A percentile compares a stretch with the other conserved stretches of the same genome.
These are phyloP conservation scores for Elongisporangium prolatum DNA, from an alignment of 352 stramenopile species.

Conservation along the genomic window DNA sequence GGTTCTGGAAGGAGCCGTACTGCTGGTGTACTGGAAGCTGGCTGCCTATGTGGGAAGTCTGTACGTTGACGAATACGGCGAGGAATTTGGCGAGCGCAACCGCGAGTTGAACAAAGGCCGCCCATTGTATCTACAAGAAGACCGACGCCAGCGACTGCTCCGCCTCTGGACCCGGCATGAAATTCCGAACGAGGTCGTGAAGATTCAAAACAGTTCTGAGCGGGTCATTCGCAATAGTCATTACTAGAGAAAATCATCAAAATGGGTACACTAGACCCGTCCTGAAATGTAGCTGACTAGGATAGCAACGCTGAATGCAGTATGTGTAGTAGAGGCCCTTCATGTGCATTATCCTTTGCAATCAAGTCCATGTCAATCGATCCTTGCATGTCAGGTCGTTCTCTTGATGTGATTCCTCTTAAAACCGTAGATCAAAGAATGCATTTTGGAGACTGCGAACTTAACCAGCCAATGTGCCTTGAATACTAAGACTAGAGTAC, in stretches of 20 bases:
- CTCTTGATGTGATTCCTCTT: neutral
- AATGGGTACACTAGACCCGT: neutral
- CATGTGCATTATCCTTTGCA: neutral
- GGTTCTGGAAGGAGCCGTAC: slow-evolving; percentile 75
- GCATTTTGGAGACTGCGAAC: neutral
- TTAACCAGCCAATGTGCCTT: neutral
- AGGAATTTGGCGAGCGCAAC: slow-evolving; percentile 84
- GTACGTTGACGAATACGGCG: slow-evolving; percentile 86
- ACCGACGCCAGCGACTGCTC: slow-evolving; percentile 64
- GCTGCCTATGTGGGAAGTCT: slow-evolving; percentile 77
- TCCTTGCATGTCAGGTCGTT: neutral
- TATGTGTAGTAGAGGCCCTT: neutral
- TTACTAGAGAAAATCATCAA: slow-evolving; percentile 37
- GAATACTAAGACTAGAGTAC: neutral
- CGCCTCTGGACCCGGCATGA: slow-evolving; percentile 76
- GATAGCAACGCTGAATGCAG: neutral
- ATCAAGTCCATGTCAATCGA: neutral
- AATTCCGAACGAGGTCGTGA: slow-evolving; percentile 85
- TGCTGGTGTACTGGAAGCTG: slow-evolving; percentile 86
- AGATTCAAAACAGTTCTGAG: slow-evolving; percentile 87
- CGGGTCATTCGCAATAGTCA: slow-evolving; percentile 85
- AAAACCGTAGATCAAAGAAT: neutral
- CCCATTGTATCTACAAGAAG: slow-evolving; percentile 73
- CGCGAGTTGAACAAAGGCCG: slow-evolving; percentile 77
- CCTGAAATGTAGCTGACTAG: neutral